Base-by-base conservation (phyloP, 2,329 filamentous ascomycete species). In the Xylariaceae sp. region DNA sequence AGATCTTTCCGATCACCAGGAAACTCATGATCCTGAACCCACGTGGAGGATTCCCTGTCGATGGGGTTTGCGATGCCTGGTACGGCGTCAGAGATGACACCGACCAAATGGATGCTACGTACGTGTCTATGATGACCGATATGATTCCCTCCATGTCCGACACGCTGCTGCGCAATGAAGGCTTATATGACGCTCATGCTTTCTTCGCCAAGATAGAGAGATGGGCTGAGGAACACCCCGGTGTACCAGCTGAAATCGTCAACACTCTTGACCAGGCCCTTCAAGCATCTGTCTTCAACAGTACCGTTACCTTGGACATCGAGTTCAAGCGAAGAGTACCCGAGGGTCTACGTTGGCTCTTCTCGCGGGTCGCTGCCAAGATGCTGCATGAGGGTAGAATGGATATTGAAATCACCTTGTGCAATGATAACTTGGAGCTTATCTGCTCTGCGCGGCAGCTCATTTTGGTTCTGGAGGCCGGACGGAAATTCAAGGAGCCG, bases 61-160 rank as follows among this genome's bases (percentile, higher is more conserved):
- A 56, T 2, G 60, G 58, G 0, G 40, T 64, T 7, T 58, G 52
- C 41, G 60, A 66, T 31, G 48, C 45, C 1, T 66, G 62, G 63
- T 51, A 60, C n/a, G 45, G 51, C 6, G 55, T 46, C 9, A 43
- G 6, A 50, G 33, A 14, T 48, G 45, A 7, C 5, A 3, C 4
- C 12, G 33, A 36, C 36, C 44, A 49, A 3, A 62, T 64, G 18
- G 55, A 64, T 38, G 54, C 49, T 2, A 58, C 58, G 0, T 63
- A 58, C 33, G 15, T 66, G 2, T 45, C 59, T 1, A n/a, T 61
- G 27, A 59, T 66, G 61, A 57, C 58, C 2, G 64, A 65, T 30
- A 36, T 56, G 2, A 47, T 62, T 12, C 62, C 60, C 3, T 62
- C 58, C 18, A 62, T 64, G 62, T 59, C 59, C 1, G 64, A 65